Conservation (phyloP, 2,329 filamentous ascomycete species). For the Arthrocladium fulminans region DNA sequence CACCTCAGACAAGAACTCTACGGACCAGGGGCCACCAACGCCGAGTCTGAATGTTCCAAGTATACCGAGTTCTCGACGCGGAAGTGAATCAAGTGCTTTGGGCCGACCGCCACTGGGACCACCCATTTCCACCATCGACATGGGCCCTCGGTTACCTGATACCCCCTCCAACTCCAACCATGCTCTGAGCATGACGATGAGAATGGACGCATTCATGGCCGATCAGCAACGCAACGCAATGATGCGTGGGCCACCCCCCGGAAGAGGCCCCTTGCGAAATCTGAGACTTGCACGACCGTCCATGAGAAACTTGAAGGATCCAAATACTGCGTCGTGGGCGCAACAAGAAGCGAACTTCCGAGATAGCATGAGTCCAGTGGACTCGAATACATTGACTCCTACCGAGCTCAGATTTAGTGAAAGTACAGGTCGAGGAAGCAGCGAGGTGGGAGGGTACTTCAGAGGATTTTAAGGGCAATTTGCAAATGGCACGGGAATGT, state of each 20-base stretch:
- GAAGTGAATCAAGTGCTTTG: constrained; percentile 45
- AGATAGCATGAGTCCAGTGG: constrained; percentile 8
- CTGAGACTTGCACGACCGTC: constrained; percentile 6
- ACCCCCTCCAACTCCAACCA: constrained; percentile 56
- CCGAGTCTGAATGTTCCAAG: constrained; percentile 35
- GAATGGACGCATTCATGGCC: constrained; percentile 95
- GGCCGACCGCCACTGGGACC: constrained; percentile 32
- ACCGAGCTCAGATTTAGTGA: constrained; percentile 8
- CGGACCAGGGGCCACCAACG: constrained; percentile 19
- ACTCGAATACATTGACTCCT: not conserved
- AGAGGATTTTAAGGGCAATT: not conserved
- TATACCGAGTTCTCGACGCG: constrained; percentile 28
- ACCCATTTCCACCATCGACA: constrained; percentile 31
- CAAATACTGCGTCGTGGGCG: constrained; percentile 4
- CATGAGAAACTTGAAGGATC: constrained; percentile 8
- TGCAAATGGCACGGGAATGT: not conserved
- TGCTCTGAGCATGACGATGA: constrained; percentile 62
- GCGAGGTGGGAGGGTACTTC: constrained; percentile 8
- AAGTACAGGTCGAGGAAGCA: constrained; percentile 7
- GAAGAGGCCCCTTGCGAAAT: constrained; percentile 1
- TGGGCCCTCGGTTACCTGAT: constrained; percentile 58
- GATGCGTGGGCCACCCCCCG: constrained; percentile 3
- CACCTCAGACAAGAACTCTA: constrained; percentile 15
- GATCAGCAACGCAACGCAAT: constrained; percentile 11
- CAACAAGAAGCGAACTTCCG: not conserved